Percentiles rank a stretch among this genome's conserved stretches.
Conservation (phyloP, 345 rosid genomes). For the Aethionema arabicum region DNA sequence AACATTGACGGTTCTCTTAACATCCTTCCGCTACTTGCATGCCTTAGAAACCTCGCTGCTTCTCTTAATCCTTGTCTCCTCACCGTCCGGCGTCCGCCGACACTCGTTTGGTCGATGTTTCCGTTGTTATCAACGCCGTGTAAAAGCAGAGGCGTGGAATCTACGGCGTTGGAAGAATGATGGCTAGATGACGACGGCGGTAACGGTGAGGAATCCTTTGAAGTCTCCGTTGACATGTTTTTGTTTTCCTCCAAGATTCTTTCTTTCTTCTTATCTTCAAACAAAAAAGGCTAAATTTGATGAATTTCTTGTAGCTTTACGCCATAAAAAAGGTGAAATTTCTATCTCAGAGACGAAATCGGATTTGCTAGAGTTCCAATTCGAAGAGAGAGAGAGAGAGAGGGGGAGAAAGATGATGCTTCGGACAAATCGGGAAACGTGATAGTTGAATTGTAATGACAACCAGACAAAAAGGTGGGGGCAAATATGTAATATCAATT, state of each 20-base stretch:
- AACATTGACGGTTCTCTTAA: slow-evolving; percentile 93
- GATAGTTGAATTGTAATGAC: slow-evolving; percentile 15
- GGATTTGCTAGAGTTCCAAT: slow-evolving; percentile 32
- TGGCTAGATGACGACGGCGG: slow-evolving; percentile 24
- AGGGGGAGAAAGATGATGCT: slow-evolving; percentile 20
- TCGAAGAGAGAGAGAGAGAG: neutral
- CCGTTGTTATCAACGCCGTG: slow-evolving; percentile 27
- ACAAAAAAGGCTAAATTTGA: neutral
- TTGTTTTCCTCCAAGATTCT: neutral
- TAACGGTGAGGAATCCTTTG: slow-evolving; percentile 19
- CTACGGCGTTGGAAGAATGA: slow-evolving; percentile 53
- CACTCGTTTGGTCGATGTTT: neutral
- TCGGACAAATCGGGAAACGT: slow-evolving; percentile 23
- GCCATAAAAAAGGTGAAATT: slow-evolving; percentile 18
- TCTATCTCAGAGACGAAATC: slow-evolving; percentile 25
- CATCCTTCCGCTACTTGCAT: slow-evolving; percentile 89
- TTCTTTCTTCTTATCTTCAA: neutral
- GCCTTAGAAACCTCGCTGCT: slow-evolving; percentile 78
- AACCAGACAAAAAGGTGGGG: slow-evolving; percentile 1
- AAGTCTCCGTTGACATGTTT: slow-evolving; percentile 28
- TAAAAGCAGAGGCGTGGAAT: slow-evolving; percentile 64
- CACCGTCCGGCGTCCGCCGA: slow-evolving; percentile 42
- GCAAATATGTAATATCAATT: neutral
- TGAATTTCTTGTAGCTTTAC: slow-evolving; percentile 20
- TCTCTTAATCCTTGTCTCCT: slow-evolving; percentile 75